These are phyloP conservation scores for Chlorophyllum brunneum DNA, from an alignment of 768 basidiomycete genomes.

Conservation along the genomic window DNA sequence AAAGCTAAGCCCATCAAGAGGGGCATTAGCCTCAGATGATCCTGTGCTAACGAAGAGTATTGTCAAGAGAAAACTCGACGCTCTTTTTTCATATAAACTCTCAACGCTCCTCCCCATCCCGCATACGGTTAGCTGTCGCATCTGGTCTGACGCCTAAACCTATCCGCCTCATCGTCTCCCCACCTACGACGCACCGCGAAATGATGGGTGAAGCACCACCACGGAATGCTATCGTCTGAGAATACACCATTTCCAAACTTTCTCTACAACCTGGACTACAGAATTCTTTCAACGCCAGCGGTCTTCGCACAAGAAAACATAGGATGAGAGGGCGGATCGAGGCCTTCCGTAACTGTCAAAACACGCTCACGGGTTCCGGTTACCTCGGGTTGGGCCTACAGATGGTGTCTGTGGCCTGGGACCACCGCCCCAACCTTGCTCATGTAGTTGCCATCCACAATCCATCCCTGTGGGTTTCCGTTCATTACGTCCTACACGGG, in stretches of 20 bases:
- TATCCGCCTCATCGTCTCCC: constrained; percentile 25
- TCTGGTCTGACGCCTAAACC: constrained; percentile 31
- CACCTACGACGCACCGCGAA: constrained; percentile 20
- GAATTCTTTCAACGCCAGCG: constrained; percentile 27
- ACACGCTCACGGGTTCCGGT: neutral
- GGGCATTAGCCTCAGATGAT: neutral
- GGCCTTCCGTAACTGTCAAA: constrained; percentile 37
- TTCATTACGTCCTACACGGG: constrained; percentile 27
- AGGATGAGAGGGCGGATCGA: constrained; percentile 59
- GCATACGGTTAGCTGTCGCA: constrained; percentile 32
- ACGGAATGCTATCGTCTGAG: constrained; percentile 46
- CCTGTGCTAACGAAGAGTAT: neutral
- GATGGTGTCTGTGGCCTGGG: constrained; percentile 44
- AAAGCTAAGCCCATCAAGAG: constrained; percentile 25
- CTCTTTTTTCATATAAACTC: constrained; percentile 18
- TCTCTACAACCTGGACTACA: constrained; percentile 53
- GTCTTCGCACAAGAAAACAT: constrained; percentile 56
- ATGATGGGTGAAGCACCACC: constrained; percentile 47
- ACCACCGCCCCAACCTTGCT: constrained; percentile 28
- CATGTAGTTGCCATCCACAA: constrained; percentile 48
- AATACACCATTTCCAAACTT: constrained; percentile 37
- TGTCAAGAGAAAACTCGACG: too few species aligned
- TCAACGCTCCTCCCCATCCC: constrained; percentile 44
- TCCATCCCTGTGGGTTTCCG: constrained; percentile 39
- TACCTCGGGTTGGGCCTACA: constrained; percentile 34